Evolutionary conservation across 192 early-diverging fungal genomes (phyloP).

Genomic region (Diversispora eburnea): DNA sequence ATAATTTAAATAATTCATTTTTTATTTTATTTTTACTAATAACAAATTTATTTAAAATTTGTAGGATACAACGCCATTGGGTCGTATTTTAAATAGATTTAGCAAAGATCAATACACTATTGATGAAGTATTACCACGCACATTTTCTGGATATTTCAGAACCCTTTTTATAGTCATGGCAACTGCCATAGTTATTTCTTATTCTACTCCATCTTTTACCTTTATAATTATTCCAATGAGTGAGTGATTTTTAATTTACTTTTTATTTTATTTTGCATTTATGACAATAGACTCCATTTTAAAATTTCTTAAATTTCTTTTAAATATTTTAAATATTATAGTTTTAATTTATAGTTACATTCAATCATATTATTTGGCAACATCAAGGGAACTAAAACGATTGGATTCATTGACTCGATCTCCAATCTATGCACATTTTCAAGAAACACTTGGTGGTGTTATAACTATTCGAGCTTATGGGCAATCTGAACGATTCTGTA

Average conservation of each 20-base stretch:
- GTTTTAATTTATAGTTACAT: constrained; percentile 55
- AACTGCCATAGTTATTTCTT: constrained; percentile 39
- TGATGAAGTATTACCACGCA: constrained; percentile 63
- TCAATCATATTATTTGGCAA: constrained; percentile 61
- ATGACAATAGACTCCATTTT: neutral
- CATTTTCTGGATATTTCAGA: constrained; percentile 49
- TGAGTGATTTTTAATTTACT: constrained; percentile 32
- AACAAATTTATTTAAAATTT: neutral
- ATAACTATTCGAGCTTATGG: constrained; percentile 83
- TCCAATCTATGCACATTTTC: constrained; percentile 82
- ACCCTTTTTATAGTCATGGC: constrained; percentile 44
- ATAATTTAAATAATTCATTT: neutral
- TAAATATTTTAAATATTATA: constrained; percentile 38
- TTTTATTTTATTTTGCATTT: constrained; percentile 29
- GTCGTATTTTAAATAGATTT: constrained; percentile 75
- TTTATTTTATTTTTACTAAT: neutral
- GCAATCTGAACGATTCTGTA: constrained; percentile 59
- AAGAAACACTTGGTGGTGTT: constrained; percentile 71
- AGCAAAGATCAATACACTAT: constrained; percentile 49
- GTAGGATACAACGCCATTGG: constrained; percentile 66
- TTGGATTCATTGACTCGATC: constrained; percentile 69
- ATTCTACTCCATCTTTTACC: constrained; percentile 16
- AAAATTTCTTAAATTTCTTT: constrained; percentile 41
- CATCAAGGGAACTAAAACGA: constrained; percentile 87
- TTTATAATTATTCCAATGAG: constrained; percentile 9